Evolutionary conservation across 352 stramenopile genomes (phyloP).

Genomic region (Globisporangium sylvaticum): DNA sequence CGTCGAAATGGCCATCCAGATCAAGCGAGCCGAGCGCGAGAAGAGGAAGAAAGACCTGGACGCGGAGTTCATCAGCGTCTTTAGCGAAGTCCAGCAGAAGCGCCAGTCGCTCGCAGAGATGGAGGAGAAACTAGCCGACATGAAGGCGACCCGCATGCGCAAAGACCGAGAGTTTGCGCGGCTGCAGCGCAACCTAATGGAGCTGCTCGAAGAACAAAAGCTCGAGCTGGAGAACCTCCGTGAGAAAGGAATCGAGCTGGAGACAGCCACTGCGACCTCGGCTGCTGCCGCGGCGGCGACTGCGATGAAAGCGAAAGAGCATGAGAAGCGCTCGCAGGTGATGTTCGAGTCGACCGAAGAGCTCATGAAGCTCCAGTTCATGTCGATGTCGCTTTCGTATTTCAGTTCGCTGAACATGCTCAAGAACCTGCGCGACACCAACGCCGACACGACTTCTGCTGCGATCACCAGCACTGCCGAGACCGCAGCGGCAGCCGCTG

Average conservation of each 20-base stretch:
- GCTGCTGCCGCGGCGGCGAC: slow-evolving; percentile 88
- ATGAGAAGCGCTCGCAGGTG: slow-evolving; percentile 85
- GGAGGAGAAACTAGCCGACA: slow-evolving; percentile 87
- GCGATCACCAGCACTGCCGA: slow-evolving; percentile 87
- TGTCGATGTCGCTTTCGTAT: slow-evolving; percentile 94
- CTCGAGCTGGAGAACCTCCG: slow-evolving; percentile 88
- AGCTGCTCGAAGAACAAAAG: slow-evolving; percentile 93
- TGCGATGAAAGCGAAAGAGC: slow-evolving; percentile 86
- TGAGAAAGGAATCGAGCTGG: slow-evolving; percentile 90
- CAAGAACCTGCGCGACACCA: slow-evolving; percentile 92
- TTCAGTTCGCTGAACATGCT: slow-evolving; percentile 95
- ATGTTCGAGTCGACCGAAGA: slow-evolving; percentile 94
- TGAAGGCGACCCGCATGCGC: slow-evolving; percentile 89
- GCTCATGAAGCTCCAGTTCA: slow-evolving; percentile 97
- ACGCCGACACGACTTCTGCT: slow-evolving; percentile 87
- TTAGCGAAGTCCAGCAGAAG: slow-evolving; percentile 89
- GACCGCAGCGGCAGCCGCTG: slow-evolving; percentile 82
- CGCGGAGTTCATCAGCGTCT: slow-evolving; percentile 89
- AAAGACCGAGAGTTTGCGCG: slow-evolving; percentile 92
- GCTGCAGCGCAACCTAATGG: slow-evolving; percentile 91
- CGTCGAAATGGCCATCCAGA: slow-evolving; percentile 91
- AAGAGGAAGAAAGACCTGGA: slow-evolving; percentile 90
- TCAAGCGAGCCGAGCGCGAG: slow-evolving; percentile 90
- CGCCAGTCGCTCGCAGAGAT: slow-evolving; percentile 72
- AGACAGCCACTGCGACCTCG: slow-evolving; percentile 89